phyloP scores from a whole-genome alignment of 345 rosid species.

The Corymbia maculata region DNA sequence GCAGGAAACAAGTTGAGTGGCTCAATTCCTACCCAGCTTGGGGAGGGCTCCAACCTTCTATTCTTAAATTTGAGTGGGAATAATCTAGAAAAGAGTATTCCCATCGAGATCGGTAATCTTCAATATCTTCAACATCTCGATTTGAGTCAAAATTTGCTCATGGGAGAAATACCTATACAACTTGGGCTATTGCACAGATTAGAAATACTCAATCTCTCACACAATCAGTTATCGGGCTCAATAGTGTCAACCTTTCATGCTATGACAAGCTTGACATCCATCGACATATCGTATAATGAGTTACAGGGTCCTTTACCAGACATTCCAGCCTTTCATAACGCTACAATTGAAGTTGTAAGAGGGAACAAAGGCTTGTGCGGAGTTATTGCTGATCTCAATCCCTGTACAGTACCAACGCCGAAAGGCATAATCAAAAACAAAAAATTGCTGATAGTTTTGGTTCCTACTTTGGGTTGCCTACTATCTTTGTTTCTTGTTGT shows the following conservation, averaged over 20 bases:
- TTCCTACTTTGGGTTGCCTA: not conserved
- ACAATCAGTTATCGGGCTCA: constrained; percentile 4
- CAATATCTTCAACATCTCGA: not conserved
- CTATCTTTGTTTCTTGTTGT: not conserved
- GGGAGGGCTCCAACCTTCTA: not conserved
- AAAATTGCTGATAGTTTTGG: not conserved
- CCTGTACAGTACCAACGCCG: not conserved
- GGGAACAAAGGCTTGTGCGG: constrained; percentile 8
- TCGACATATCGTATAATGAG: constrained; percentile 16
- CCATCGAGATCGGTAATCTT: not conserved
- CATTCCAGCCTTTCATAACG: constrained; percentile 3
- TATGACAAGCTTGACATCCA: not conserved
- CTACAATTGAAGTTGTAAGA: not conserved
- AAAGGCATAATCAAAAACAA: not conserved
- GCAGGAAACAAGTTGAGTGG: constrained; percentile 6
- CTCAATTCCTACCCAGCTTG: constrained; percentile 1
- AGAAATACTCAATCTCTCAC: not conserved
- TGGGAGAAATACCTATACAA: not conserved
- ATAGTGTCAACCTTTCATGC: not conserved
- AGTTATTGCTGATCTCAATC: not conserved
- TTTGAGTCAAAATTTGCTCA: not conserved
- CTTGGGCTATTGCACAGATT: not conserved
- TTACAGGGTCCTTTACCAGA: constrained; percentile 14
- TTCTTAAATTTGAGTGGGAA: constrained; percentile 18
- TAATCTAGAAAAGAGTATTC: constrained; percentile 2